Percentiles rank a stretch among this genome's conserved stretches.
Conservation (phyloP, 805 yeast species). For the Nakazawaea ernobii region DNA sequence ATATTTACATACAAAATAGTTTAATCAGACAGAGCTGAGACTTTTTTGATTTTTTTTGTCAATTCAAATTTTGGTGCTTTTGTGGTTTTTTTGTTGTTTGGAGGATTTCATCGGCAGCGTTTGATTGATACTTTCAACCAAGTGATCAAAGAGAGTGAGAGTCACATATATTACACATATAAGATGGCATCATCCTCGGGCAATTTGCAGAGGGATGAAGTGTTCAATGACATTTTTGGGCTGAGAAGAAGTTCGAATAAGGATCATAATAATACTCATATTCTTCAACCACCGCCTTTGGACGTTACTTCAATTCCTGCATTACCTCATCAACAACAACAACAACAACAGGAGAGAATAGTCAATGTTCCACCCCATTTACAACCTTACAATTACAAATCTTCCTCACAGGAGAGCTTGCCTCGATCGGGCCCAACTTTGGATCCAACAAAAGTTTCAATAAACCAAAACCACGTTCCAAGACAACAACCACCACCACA, state of each 20-base stretch:
- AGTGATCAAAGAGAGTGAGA: not conserved
- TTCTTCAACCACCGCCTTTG: conserved; percentile 10
- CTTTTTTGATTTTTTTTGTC: too few species aligned
- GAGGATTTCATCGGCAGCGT: not conserved
- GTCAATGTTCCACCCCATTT: conserved; percentile 2
- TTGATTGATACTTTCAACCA: not conserved
- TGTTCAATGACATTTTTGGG: conserved; percentile 26
- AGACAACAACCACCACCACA: conserved; percentile 1
- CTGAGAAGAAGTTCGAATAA: conserved; percentile 16
- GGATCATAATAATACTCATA: not conserved
- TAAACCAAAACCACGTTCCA: not conserved
- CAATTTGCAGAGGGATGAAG: conserved; percentile 18
- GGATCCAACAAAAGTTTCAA: not conserved
- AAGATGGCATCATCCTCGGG: conserved; percentile 6
- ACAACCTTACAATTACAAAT: conserved; percentile 1
- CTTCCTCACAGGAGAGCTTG: not conserved
- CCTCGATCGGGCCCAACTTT: not conserved
- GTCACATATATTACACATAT: not conserved
- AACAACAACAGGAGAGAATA: not conserved
- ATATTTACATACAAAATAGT: too few species aligned
- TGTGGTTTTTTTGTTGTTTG: not conserved
- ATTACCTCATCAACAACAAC: conserved; percentile 15
- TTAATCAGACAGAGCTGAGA: too few species aligned
- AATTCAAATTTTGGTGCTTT: too few species aligned
- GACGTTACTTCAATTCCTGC: conserved; percentile 13